Evolutionary conservation across 1,284 basidiomycete genomes (phyloP), one percentile per base, ranked within the genome.

Genomic region (Microbotryum saponariae): DNA sequence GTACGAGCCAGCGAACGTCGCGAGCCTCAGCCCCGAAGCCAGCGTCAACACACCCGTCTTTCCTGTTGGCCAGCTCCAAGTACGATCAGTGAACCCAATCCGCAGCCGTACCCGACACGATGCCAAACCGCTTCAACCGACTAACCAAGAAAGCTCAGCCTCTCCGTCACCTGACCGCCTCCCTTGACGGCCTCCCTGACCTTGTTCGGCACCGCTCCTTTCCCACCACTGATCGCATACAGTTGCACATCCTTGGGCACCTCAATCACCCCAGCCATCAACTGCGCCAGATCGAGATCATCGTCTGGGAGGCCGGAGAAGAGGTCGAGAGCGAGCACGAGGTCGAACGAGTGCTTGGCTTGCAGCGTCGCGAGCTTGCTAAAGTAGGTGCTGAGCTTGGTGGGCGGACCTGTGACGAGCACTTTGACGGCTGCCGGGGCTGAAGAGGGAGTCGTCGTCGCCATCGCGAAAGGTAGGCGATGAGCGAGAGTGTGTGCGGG

Each of bases 301-400:
- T 71, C 69, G 8, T 78, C 74, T 1, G 79, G 71, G 16, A 72
- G 74, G 1, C 76, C 76, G 56, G 79, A 85, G 77, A 98, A 98
- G 74, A 97, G 88, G 77, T 98, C 92, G 6, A 84, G 79, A 68
- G 91, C 87, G 51, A 98, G 81, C 21, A 88, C 84, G 45, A 91
- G 82, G 71, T 91, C 86, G 73, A 98, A 98, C 70, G 90, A 91
- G 76, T 97, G 89, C 75, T 97, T 97, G 61, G 83, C 80, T 77
- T 98, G 85, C 71, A 97, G 93, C 23, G 84, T 80, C 57, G 83
- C 84, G 67, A 96, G 82, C 79, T 96, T 97, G 58, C 82, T 74
- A 69, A 90, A 85, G 20, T 96, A 78, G 18, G 85, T 82, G 48
- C 78, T 76, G 69, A 97, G 83, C 0, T 83, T 82, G 16, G 91